Evolutionary conservation across 2,329 filamentous ascomycete genomes (phyloP), one percentile per base, ranked within the genome.

Genomic region (Torrubiella hemipterigena): DNA sequence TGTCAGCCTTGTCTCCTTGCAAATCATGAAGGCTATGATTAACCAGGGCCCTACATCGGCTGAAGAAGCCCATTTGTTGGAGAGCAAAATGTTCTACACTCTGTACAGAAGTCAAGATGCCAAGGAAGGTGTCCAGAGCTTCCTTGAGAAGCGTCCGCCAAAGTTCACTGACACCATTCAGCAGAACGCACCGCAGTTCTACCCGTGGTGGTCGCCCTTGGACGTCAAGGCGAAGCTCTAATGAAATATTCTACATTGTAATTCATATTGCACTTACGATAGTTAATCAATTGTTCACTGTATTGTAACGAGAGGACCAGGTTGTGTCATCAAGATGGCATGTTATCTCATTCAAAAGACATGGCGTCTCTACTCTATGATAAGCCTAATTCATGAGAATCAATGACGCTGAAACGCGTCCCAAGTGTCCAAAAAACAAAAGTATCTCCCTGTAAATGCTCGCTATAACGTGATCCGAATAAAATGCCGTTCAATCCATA

Each of bases 1-100:
- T 42, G 77, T 76, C 17, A 81, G 76, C 42, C 55, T 57, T 2
- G 69, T 84, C 17, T 70, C 73, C 17, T 72, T 69, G 7, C 65
- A 70, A 40, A 46, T 84, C 34, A 85, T 82, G 69, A 69, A 72
- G 46, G 80, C 84, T 44, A 52, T 87, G 59, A 76, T 86, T 60
- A 83, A 68, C 42, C 57, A 71, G 18, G 64, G 65, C 21, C 59
- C 64, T 0, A 61, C 55, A 13, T 72, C 65, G 15, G 69, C 79
- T 0, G 81, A 87, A 56, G 77, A 65, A 30, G 71, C 79, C 33
- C 79, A 84, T 58, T 51, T 84, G 40, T 55, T 86, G 18, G 81
- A 87, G 54, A 74, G 68, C 40, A 65, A 60, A 38, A 51, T 81
- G n/a, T 61, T 81, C 34, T 69, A 67, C 44, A 71, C 77, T 40